Base-by-base conservation (phyloP, 345 rosid genomes). In the Luvunga scandens region DNA sequence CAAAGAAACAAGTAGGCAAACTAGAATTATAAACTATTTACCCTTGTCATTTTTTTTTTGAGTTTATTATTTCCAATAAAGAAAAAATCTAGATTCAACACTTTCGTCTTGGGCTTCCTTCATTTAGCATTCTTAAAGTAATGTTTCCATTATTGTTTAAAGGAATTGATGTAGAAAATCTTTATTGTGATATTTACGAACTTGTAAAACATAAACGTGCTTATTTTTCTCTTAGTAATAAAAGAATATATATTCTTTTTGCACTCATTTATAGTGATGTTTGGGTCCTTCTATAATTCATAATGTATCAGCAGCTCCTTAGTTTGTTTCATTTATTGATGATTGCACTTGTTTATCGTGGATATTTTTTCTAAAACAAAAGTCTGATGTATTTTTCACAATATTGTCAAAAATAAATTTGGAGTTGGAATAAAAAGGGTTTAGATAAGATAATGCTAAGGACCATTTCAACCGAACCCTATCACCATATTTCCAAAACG, bases 151-250 rank as follows among this genome's bases (percentile, higher is more conserved):
- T 34, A 34, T 34, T 34, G 38, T 34, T 68, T 16, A 39, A 75
- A 30, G 69, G 27, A 9, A 21, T 31, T 27, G 38, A 30, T 30
- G 12, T 61, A n/a, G 7, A 16, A 2, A 27, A 0, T 0, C 69
- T 80, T 31, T 71, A 75, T 13, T 75, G 66, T 75, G 65, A 75
- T 28, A 24, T 42, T 1, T 74, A 63, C 34, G 63, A 79, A n/a
- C 22, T 39, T 19, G 75, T 69, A 4, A 79, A 79, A 9, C 79
- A 80, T 2, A 61, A 3, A 1, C 4, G 2, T 59, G 65, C 38
- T 9, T 2, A 3, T 59, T 5, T 64, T 31, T 3, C 39, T 18
- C 2, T 30, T 30, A 64, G 38, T 16, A 16, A 18, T 30, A 64
- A 64, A 30, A 30, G 39, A 31, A 1, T 4, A 0, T 31, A 10